Base-by-base conservation (phyloP, 2,329 filamentous ascomycete genomes). In the Aspergillus eucalypticola region DNA sequence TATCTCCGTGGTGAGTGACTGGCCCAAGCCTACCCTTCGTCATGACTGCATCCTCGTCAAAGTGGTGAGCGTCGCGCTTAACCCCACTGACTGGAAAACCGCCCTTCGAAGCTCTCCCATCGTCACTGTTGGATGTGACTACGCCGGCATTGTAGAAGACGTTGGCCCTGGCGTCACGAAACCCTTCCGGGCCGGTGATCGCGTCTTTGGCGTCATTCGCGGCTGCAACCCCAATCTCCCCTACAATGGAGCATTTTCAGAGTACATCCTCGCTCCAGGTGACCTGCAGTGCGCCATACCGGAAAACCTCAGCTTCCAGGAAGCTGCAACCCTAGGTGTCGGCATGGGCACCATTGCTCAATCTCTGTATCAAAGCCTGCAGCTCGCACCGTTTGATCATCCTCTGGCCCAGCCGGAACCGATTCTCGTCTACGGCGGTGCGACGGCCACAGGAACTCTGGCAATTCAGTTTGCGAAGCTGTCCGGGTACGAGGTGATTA, bases 301-400 rank as follows among this genome's bases (percentile, higher is more conserved):
- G 0, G 77, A 82, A 10, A 73, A 72, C 51, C 60, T 85, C 53
- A 78, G 73, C 35, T 81, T 82, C 63, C 79, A 83, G 63, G 81
- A 83, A 23, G 84, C 82, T 0, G 74, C 81, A 1, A 84, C 83
- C 0, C 68, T 86, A 1, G 81, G 81, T 2, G 76, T 83, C 0
- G 83, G 81, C 3, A 72, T 85, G 44, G 75, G 73, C 2, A 86
- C 84, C 2, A 78, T 82, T 7, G 82, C 78, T 0, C 83, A 85
- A 64, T 70, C 64, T 1, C 61, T 78, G 19, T 78, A 75, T 59
- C 73, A 77, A 58, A 66, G 57, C 41, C 48, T 73, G 52, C 57
- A 65, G 23, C 64, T 76, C 4, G 63, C 61, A n/a, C 56, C 69
- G n/a, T 71, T 73, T 5, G 60, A 57, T 13, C 56, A 67, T 2